Base-by-base conservation (phyloP, 345 rosid genomes). In the Dipteronia dyeriana region DNA sequence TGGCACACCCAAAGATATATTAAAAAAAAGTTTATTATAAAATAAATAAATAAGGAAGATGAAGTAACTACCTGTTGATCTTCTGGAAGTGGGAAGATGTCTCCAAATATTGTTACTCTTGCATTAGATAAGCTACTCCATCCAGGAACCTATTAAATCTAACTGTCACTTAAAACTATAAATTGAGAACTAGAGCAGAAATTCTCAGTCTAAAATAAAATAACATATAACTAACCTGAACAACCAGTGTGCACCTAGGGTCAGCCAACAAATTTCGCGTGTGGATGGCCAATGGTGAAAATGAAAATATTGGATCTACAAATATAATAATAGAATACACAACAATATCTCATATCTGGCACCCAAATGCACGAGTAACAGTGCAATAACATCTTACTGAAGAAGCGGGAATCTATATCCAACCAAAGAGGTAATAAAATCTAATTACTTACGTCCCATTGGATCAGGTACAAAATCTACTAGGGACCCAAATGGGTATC, bases 61-160 rank as follows among this genome's bases (percentile, higher is more conserved):
- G 26, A 63, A 57, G 57, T 45, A 54, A 57, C 23, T 3, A 94
- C 99, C 95, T 96, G 98, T 75, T 94, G 89, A 64, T 89, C 71
- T 80, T 91, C 95, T 45, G 93, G 92, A 80, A 96, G 94, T 16
- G 98, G 99, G 85, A 87, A 85, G 38, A 94, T 90, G 82, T 96
- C 98, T 0, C 99, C 99, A 80, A 96, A 96, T 16, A 96, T 87
- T 47, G 99, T 92, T 69, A 90, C 99, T 78, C 99, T 89, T 69
- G 99, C 99, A 85, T 94, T 96, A 41, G 98, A 96, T 85, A 96
- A 92, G 89, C 97, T 86, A 82, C 93, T 96, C 99, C 98, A 94
- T 76, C 98, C 97, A 26, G 98, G 99, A 81, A 96, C 90, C 99
- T 96, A 63, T 51, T 5, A 74, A 81, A 70, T 34, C 68, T 66